phyloP scores from a whole-genome alignment of 1,139 yeast genomes.

The Blastobotrys niveus region DNA sequence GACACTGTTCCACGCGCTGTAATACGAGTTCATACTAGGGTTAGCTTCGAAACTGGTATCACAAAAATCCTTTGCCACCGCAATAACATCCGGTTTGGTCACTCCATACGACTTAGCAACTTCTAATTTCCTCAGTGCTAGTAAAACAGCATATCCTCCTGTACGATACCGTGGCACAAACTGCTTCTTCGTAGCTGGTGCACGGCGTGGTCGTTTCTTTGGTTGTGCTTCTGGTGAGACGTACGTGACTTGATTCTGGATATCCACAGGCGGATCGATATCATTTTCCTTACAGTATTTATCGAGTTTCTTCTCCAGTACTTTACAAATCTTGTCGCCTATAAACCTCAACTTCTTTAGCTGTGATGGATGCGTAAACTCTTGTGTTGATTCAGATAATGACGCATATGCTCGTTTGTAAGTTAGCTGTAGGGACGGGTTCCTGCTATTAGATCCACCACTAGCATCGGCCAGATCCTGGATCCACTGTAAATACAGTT shows the following conservation, averaged over 20 bases:
- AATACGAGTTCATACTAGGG: constrained; percentile 50
- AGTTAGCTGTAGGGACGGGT: constrained; percentile 26
- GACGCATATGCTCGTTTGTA: constrained; percentile 48
- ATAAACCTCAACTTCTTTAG: constrained; percentile 48
- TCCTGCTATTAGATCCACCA: constrained; percentile 38
- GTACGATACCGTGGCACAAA: constrained; percentile 76
- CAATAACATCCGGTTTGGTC: constrained; percentile 54
- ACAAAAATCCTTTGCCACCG: constrained; percentile 55
- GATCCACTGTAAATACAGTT: constrained; percentile 48
- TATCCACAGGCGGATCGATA: constrained; percentile 37
- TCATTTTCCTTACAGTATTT: constrained; percentile 46
- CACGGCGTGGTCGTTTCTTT: constrained; percentile 26
- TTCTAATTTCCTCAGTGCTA: constrained; percentile 57
- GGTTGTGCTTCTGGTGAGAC: constrained; percentile 17
- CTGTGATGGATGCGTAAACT: constrained; percentile 47
- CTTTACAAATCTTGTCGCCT: constrained; percentile 56
- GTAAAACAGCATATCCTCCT: constrained; percentile 80
- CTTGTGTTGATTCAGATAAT: constrained; percentile 40
- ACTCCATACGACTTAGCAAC: constrained; percentile 42
- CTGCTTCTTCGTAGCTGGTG: constrained; percentile 35
- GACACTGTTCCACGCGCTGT: constrained; percentile 76
- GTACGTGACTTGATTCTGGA: constrained; percentile 11
- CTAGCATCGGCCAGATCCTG: constrained; percentile 44
- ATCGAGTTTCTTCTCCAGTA: constrained; percentile 40
- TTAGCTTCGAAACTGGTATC: constrained; percentile 61